Evolutionary conservation across 169 alveolate genomes (phyloP), one percentile per base, ranked within the genome.

Genomic region (Cryptosporidium sp.): DNA sequence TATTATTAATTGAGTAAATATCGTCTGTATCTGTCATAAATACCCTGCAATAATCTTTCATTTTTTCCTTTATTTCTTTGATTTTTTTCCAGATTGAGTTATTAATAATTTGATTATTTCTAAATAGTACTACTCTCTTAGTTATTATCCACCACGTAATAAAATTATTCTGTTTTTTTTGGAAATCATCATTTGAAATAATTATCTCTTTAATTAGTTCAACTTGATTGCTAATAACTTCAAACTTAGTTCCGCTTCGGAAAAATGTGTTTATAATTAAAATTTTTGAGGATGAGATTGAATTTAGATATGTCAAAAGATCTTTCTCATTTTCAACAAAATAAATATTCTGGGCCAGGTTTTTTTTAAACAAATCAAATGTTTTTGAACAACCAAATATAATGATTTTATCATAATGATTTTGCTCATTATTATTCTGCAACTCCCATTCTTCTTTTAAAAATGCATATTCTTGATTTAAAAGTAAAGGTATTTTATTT

Each of bases 361-460:
- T 73, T 33, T 35, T 10, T 45, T 45, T 73, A 18, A 73, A 4
- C 10, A 52, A 18, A 37, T 73, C 68, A 73, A 52, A 73, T 18
- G 39, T 31, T 60, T 60, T 62, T 1, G 70, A 33, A 7, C 70
- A 33, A 33, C 37, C 26, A 14, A n/a, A 56, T 6, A 73, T 61
- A 31, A 73, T 9, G 4, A 73, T 29, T 58, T 29, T 29, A 52
- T 73, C 86, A 56, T 73, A 73, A n/a, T 39, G 16, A 42, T 56
- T 35, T 29, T 73, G 31, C 45, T 10, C 37, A 56, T 73, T 26
- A 37, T 16, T 73, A 8, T 21, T 31, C 12, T 29, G 68, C 8
- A n/a, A n/a, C 39, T 73, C 71, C 86, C 86, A 73, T 31, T 52
- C 68, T 60, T 73, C 86, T 56, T 53, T 53, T 53, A 73, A 42